These are phyloP conservation scores for Phytophthora pinifolia DNA, from an alignment of 352 stramenopile species.

Conservation along the genomic window DNA sequence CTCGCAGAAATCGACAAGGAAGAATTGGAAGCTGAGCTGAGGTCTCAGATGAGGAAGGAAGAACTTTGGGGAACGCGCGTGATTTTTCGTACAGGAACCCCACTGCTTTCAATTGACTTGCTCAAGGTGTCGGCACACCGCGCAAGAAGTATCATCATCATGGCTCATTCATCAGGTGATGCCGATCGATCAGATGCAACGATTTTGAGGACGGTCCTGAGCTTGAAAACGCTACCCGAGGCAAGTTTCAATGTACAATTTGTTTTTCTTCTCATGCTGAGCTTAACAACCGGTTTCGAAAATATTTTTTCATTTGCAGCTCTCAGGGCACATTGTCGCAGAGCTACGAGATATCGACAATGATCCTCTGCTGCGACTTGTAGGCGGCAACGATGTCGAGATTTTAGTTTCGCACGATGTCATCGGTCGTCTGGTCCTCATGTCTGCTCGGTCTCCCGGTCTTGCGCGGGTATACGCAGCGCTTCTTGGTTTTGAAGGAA, in stretches of 20 bases:
- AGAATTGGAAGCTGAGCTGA: conserved; percentile 67
- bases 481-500: conserved; percentile 86
- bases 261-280: too few relatives aligned
- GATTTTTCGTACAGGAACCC: conserved; percentile 81
- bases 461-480: conserved; percentile 68
- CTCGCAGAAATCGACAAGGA: conserved; percentile 79
- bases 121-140: conserved; percentile 77
- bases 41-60: conserved; percentile 55
- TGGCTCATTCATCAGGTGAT: conserved; percentile 70
- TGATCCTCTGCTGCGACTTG: conserved; percentile 71
- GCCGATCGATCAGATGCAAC: conserved; percentile 82
- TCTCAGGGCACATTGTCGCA: conserved; percentile 80
- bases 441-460: conserved; percentile 80
- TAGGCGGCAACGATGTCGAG: conserved; percentile 78
- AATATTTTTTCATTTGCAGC: conserved; percentile 14
- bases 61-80: conserved; percentile 74
- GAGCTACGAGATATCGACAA: conserved; percentile 91
- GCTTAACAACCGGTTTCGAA: too few relatives aligned
- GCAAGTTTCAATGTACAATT: conserved; percentile 13
- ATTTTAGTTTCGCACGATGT: conserved; percentile 88
- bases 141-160: conserved; percentile 81
- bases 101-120: conserved; percentile 78
- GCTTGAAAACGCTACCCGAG: conserved; percentile 73
- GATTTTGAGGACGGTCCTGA: conserved; percentile 76
- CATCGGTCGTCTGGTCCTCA: conserved; percentile 87